Percentiles rank a stretch among this genome's conserved stretches.
Evolutionary conservation across 2,329 filamentous ascomycete genomes (phyloP).

Genomic region (Leptodontidium sp.): DNA sequence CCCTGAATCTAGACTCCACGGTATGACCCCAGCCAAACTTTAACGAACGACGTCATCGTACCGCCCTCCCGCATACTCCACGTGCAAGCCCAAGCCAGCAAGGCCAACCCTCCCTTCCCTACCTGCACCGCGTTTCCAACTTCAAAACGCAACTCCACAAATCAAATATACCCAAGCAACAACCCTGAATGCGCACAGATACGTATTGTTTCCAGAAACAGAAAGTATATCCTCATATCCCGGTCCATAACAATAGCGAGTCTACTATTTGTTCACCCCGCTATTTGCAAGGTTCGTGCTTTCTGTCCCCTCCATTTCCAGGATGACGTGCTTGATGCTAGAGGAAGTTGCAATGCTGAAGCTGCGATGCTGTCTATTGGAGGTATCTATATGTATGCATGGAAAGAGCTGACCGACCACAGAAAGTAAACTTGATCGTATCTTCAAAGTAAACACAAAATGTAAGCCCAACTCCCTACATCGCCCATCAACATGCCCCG

Average conservation of each 20-base stretch:
- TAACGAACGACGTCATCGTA: constrained; percentile 19
- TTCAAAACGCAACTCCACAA: constrained; percentile 10
- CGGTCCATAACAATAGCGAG: constrained; percentile 12
- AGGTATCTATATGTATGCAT: neutral
- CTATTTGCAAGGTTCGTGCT: constrained; percentile 24
- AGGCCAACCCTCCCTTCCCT: neutral
- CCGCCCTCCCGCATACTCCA: constrained; percentile 17
- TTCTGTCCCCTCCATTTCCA: constrained; percentile 5
- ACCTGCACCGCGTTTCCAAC: constrained; percentile 11
- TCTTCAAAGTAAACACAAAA: constrained; percentile 26
- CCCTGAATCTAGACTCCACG: constrained; percentile 17
- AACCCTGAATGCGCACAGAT: constrained; percentile 22
- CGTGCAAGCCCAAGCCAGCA: neutral
- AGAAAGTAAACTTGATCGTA: constrained; percentile 22
- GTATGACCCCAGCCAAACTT: neutral
- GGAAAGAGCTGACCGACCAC: constrained; percentile 36
- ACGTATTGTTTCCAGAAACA: neutral
- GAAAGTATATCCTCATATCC: constrained; percentile 30
- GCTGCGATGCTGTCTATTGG: neutral
- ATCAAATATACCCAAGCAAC: constrained; percentile 22
- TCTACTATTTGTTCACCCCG: neutral
- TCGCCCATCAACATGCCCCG: constrained; percentile 22
- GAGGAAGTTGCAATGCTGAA: constrained; percentile 18
- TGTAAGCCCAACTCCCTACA: constrained; percentile 33
- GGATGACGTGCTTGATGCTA: constrained; percentile 28